These are phyloP conservation scores for Rachicladosporium sp. DNA, from an alignment of 2,329 filamentous ascomycete genomes.

Conservation along the genomic window DNA sequence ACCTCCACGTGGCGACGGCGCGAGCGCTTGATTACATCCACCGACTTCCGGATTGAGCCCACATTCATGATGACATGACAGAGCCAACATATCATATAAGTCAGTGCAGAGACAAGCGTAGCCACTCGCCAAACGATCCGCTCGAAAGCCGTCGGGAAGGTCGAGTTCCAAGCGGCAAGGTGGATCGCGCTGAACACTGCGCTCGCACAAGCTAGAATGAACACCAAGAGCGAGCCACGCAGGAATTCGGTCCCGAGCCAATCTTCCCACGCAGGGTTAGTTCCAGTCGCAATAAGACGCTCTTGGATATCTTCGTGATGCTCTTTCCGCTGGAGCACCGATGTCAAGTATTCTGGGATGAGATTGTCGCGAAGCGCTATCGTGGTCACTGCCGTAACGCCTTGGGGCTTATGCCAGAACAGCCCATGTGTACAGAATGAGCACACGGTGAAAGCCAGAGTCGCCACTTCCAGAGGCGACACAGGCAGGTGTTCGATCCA, in stretches of 20 bases:
- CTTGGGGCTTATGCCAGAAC: slow-evolving; percentile 5
- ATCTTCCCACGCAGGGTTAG: too few relatives aligned
- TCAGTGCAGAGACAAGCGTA: neutral
- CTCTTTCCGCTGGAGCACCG: too few relatives aligned
- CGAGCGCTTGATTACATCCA: neutral
- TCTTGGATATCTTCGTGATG: too few relatives aligned
- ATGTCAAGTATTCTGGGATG: too few relatives aligned
- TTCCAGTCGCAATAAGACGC: too few relatives aligned
- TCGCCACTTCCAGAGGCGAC: slow-evolving; percentile 7
- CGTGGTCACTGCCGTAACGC: neutral
- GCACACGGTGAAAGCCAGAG: slow-evolving; percentile 5
- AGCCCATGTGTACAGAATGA: slow-evolving; percentile 4
- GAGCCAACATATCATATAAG: neutral
- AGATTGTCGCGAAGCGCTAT: too few relatives aligned
- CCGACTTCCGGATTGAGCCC: neutral
- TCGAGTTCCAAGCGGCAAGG: slow-evolving; percentile 8
- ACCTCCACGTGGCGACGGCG: neutral
- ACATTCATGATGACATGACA: neutral
- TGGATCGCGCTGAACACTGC: slow-evolving; percentile 6
- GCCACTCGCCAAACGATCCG: slow-evolving; percentile 7
- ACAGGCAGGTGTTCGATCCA: neutral
- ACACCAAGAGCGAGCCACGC: too few relatives aligned
- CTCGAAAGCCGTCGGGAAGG: slow-evolving; percentile 7
- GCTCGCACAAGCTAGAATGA: too few relatives aligned
- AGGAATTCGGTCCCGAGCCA: too few relatives aligned